Percentiles rank a stretch among this genome's conserved stretches.
Evolutionary conservation across 169 alveolate species (phyloP).

Genomic region (Plasmodium reichenowi): DNA sequence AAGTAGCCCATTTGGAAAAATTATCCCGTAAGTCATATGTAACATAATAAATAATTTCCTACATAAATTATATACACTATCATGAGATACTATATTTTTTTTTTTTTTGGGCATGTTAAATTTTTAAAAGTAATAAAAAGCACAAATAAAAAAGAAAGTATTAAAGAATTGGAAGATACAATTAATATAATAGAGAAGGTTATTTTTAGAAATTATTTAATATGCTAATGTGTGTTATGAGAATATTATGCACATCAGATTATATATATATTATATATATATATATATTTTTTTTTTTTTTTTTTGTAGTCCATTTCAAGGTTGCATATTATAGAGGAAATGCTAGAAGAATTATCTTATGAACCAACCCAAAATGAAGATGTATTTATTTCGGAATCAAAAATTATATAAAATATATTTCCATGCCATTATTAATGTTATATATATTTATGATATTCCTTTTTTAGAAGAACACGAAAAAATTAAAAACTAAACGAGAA

Average conservation of each 20-base stretch:
- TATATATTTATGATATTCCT: not conserved
- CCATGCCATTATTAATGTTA: no score
- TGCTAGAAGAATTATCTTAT: slow-evolving; percentile 30
- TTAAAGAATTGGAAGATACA: slow-evolving; percentile 24
- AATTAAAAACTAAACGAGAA: slow-evolving; percentile 30
- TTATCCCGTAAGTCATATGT: slow-evolving; percentile 22
- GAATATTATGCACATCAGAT: no score
- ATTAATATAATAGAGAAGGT: slow-evolving; percentile 42
- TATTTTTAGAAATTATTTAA: not conserved
- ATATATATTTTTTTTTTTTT: slow-evolving; percentile 2
- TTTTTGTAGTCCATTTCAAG: slow-evolving; percentile 38
- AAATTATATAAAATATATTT: not conserved
- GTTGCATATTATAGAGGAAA: slow-evolving; percentile 17
- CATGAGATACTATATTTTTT: not conserved
- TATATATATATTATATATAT: slow-evolving; percentile 1
- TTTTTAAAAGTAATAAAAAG: slow-evolving; percentile 42
- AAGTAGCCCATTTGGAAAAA: slow-evolving; percentile 42
- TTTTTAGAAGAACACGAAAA: slow-evolving; percentile 30
- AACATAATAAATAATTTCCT: not conserved
- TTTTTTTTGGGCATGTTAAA: not conserved
- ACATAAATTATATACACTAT: no score
- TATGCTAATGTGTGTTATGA: no score
- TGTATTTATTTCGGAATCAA: not conserved
- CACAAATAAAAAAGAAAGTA: slow-evolving; percentile 32
- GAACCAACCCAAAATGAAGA: slow-evolving; percentile 11